phyloP scores from a whole-genome alignment of 176 grass and related monocot species.

The Tillandsia leiboldiana region DNA sequence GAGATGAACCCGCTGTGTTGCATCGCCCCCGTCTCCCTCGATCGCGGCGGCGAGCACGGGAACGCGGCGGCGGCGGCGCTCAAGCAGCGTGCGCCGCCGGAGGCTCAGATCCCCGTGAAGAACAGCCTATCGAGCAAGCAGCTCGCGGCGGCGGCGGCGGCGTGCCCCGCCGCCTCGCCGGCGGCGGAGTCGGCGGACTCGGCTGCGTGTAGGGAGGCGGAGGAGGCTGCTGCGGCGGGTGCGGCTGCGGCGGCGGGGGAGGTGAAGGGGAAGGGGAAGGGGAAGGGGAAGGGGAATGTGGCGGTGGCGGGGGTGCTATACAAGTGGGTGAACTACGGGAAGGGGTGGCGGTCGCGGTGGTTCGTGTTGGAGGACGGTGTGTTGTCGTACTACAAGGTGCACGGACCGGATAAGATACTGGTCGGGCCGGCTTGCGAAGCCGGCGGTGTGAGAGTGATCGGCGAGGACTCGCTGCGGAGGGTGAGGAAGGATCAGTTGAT shows the following conservation, averaged over 20 bases:
- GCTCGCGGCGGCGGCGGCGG: neutral
- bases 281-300: neutral
- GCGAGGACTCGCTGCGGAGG: conserved; percentile 50
- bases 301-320: conserved; percentile 54
- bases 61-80: neutral
- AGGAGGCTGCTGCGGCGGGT: neutral
- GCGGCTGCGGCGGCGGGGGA: neutral
- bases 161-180: conserved; percentile 1
- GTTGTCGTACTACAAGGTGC: conserved; percentile 84
- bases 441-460: conserved; percentile 51
- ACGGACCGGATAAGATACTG: conserved; percentile 32
- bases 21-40: conserved; percentile 78
- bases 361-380: conserved; percentile 86
- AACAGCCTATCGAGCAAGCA: neutral
- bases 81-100: neutral
- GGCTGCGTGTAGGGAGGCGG: neutral
- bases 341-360: conserved; percentile 77
- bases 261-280: conserved; percentile 6
- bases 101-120: neutral
- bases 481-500: conserved; percentile 23
- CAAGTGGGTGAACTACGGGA: conserved; percentile 98
- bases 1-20: conserved; percentile 78
- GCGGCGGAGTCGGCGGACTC: neutral
- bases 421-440: conserved; percentile 24
- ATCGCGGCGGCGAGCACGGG: conserved; percentile 27